phyloP scores from a whole-genome alignment of 2,329 filamentous ascomycete species.

The Trichocomaceae sp. region DNA sequence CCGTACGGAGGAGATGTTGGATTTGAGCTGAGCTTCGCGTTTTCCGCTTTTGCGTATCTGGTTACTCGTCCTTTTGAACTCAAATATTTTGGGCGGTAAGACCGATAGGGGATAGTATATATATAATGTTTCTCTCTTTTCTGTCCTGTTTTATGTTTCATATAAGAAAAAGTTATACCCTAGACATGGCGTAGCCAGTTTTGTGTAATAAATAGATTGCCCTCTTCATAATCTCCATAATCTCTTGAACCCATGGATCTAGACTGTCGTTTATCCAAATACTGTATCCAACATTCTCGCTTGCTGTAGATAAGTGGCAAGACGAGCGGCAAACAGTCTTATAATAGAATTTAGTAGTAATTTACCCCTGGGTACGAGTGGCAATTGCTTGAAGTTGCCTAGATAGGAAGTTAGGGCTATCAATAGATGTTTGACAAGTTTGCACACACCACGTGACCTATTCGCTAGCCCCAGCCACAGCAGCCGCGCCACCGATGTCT shows the following conservation, averaged over 20 bases:
- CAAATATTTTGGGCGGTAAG: slow-evolving; percentile 37
- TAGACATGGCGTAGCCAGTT: neutral
- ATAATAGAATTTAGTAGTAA: no score
- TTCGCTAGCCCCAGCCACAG: slow-evolving; percentile 25
- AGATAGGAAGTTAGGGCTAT: neutral
- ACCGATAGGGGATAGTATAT: neutral
- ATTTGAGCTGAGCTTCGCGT: slow-evolving; percentile 60
- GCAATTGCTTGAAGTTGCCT: no score
- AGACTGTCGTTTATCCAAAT: no score
- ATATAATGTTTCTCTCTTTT: neutral
- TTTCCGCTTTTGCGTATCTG: slow-evolving; percentile 50
- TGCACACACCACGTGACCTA: slow-evolving; percentile 17
- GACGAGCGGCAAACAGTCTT: no score
- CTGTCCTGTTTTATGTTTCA: neutral
- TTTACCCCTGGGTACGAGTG: no score
- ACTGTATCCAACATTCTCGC: no score
- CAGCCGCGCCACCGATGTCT: slow-evolving; percentile 25
- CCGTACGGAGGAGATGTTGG: slow-evolving; percentile 51
- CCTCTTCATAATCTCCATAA: neutral
- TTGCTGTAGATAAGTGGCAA: no score
- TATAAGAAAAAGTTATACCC: neutral
- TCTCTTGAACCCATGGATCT: no score
- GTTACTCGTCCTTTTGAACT: slow-evolving; percentile 46
- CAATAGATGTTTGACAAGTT: slow-evolving; percentile 1
- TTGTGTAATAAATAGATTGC: neutral